Evolutionary conservation across 768 basidiomycete genomes (phyloP).

Genomic region (Boletus subparvulus): DNA sequence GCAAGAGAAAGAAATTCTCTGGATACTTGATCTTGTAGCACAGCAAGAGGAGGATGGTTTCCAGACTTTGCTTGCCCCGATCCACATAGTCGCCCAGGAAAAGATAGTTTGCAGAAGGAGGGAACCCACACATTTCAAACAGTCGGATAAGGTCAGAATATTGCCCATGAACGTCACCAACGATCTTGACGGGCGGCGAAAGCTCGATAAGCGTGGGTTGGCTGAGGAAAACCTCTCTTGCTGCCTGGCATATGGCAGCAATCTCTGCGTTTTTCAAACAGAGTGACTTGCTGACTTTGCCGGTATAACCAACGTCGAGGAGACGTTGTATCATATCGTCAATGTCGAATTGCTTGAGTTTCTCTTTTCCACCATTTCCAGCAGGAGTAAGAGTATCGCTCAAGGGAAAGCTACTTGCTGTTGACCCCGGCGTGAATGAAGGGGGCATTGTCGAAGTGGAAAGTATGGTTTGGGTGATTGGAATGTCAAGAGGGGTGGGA

Average conservation of each 20-base stretch:
- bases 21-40: conserved; percentile 99
- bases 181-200: conserved; percentile 98
- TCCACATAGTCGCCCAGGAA: conserved; percentile 99
- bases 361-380: conserved; percentile 52
- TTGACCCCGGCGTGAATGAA: conserved; percentile 52
- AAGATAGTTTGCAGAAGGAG: conserved; percentile 94
- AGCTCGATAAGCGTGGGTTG: conserved; percentile 98
- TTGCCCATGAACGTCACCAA: conserved; percentile 98
- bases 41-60: conserved; percentile 92
- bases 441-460: conserved; percentile 57
- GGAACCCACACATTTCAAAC: conserved; percentile 99
- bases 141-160: conserved; percentile 97
- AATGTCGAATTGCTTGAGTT: conserved; percentile 77
- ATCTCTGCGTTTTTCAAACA: conserved; percentile 97
- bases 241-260: conserved; percentile 89
- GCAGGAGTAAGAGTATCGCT: conserved; percentile 36
- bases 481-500: conserved; percentile 70
- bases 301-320: conserved; percentile 94
- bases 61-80: conserved; percentile 96
- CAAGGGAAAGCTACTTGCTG: conserved; percentile 38
- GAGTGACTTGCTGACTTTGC: conserved; percentile 95
- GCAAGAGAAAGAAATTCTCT: conserved; percentile 96
- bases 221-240: conserved; percentile 92
- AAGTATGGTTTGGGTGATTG: conserved; percentile 82
- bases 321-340: conserved; percentile 98